These are phyloP conservation scores for Claviceps sp. DNA, from an alignment of 2,329 filamentous ascomycete genomes.

Conservation along the genomic window DNA sequence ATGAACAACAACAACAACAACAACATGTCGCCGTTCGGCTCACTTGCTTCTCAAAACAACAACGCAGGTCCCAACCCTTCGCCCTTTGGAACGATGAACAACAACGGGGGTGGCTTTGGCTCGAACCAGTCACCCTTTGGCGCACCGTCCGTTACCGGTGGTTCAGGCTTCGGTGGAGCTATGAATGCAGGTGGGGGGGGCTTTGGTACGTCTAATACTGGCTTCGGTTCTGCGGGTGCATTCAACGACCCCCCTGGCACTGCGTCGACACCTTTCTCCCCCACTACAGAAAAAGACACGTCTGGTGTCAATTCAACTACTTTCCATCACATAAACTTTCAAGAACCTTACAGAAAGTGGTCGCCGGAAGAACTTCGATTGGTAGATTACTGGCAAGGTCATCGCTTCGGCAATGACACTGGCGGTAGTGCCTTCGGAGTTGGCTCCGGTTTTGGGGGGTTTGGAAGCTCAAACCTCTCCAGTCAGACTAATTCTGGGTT, in stretches of 20 bases:
- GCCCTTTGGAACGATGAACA: slow-evolving; percentile 26
- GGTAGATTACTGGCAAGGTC: slow-evolving; percentile 78
- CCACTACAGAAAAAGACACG: slow-evolving; percentile 54
- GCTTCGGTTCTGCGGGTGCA: slow-evolving; percentile 24
- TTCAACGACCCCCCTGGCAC: slow-evolving; percentile 55
- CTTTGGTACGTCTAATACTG: slow-evolving; percentile 30
- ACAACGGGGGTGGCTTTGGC: slow-evolving; percentile 36
- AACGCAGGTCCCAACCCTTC: slow-evolving; percentile 18
- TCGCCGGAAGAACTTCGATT: slow-evolving; percentile 75
- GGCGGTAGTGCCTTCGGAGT: slow-evolving; percentile 78
- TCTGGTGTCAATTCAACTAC: slow-evolving; percentile 32
- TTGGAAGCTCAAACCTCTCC: slow-evolving; percentile 25
- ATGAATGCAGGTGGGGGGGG: slow-evolving; percentile 15
- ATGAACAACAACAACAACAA: slow-evolving; percentile 16
- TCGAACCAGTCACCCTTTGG: slow-evolving; percentile 39
- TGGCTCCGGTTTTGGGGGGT: slow-evolving; percentile 36
- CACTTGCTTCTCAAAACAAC: slow-evolving; percentile 24
- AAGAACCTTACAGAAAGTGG: slow-evolving; percentile 73
- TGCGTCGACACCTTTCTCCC: slow-evolving; percentile 51
- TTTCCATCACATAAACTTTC: slow-evolving; percentile 72
- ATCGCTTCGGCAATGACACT: slow-evolving; percentile 68
- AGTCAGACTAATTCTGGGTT: slow-evolving; percentile 28
- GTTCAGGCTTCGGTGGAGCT: slow-evolving; percentile 33
- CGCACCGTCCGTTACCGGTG: slow-evolving; percentile 23
- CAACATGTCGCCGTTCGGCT: slow-evolving; percentile 24